These are phyloP conservation scores for Penicillium robsamsonii DNA, from an alignment of 495 filamentous ascomycete species.

Conservation along the genomic window DNA sequence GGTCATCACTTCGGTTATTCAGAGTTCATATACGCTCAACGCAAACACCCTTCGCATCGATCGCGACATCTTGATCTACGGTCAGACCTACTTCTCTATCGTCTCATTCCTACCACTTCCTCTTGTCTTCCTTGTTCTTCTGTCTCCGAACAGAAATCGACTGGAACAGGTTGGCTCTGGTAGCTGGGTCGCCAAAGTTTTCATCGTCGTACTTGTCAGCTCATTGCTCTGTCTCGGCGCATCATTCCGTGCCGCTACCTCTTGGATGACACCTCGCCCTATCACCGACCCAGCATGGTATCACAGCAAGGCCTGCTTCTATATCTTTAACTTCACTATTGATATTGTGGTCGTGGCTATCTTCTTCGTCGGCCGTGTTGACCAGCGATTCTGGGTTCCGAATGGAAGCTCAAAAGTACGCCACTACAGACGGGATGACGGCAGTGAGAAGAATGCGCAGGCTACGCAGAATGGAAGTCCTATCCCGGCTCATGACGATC, in stretches of 20 bases:
- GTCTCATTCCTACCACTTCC: slow-evolving; percentile 74
- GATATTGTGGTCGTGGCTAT: slow-evolving; percentile 67
- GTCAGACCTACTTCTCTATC: slow-evolving; percentile 62
- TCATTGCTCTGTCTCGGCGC: slow-evolving; percentile 67
- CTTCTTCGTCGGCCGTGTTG: slow-evolving; percentile 65
- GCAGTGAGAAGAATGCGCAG: slow-evolving; percentile 11
- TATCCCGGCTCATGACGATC: background rate
- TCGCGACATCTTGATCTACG: slow-evolving; percentile 65
- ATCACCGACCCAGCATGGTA: slow-evolving; percentile 61
- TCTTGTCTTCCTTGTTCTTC: slow-evolving; percentile 51
- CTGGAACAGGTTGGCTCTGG: slow-evolving; percentile 73
- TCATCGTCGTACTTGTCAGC: slow-evolving; percentile 56
- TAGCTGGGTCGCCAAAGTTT: slow-evolving; percentile 60
- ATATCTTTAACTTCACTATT: slow-evolving; percentile 71
- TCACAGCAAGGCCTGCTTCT: slow-evolving; percentile 69
- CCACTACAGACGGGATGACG: slow-evolving; percentile 17
- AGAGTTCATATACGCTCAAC: slow-evolving; percentile 65
- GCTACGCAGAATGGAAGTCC: background rate
- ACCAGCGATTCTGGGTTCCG: slow-evolving; percentile 67
- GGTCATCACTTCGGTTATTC: slow-evolving; percentile 64
- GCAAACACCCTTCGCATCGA: slow-evolving; percentile 47
- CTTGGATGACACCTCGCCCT: slow-evolving; percentile 53
- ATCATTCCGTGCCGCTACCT: slow-evolving; percentile 59
- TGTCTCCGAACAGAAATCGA: slow-evolving; percentile 45
- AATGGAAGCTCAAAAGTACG: slow-evolving; percentile 30